Base-by-base conservation (phyloP, 495 filamentous ascomycete species). In the Trichodelitschia bisporula region DNA sequence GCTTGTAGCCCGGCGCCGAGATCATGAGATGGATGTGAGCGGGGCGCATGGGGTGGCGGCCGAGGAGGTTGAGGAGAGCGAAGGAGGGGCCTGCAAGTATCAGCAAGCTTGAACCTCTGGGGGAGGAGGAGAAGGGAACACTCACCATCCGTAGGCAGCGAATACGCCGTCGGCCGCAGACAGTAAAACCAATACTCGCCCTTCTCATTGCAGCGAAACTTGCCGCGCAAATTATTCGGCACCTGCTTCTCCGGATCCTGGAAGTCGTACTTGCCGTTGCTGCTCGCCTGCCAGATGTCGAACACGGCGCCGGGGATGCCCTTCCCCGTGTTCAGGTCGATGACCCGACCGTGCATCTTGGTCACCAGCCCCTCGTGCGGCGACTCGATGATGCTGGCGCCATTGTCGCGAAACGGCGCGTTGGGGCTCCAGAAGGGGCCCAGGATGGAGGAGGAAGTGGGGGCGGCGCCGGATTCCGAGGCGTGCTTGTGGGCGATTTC, bases 241-340 rank as follows among this genome's bases (percentile, higher is more conserved):
- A 55, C 50, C 61, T 84, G 76, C 36, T 50, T 52, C 20, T 66
- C 56, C 21, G 72, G 69, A 51, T 83, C 77, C 55, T 86, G 77
- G 68, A 80, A 79, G 50, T 86, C 77, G 63, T 86, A 86, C 46
- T 74, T 65, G 44, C 75, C 76, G 57, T 83, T 86, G 51, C 74
- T 59, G 4, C 66, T 72, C 24, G 75, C 74, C 48, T 86, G 74
- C 77, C 77, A 86, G 57, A 82, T 72, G 49, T 86, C 77, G 45
- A 84, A 64, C 32, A 74, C 68, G 42, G 73, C 76, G 41, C 52
- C 51, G 28, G 55, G 61, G 47, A 84, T 71, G 33, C 69, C 69
- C 51, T 64, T 57, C 41, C 69, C 68, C 15, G 76, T 78, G 31
- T 66, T 60, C 44, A 78, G 62, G 53, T 84, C 76, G 34, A 47